These are phyloP conservation scores for Perkinsus olseni DNA, from an alignment of 169 alveolate genomes.

Conservation along the genomic window DNA sequence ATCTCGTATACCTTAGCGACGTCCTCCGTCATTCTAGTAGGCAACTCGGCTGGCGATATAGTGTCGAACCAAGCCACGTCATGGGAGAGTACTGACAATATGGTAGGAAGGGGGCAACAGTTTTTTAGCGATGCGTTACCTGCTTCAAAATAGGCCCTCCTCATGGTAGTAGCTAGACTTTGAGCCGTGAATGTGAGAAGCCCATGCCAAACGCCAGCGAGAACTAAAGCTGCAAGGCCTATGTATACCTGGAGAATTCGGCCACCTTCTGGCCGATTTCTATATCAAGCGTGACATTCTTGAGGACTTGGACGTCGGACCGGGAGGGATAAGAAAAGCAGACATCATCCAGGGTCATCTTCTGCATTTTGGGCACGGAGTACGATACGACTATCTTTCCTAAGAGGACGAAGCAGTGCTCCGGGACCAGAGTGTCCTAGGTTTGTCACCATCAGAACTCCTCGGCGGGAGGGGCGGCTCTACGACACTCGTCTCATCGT, in stretches of 20 bases:
- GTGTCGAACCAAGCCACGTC: not conserved
- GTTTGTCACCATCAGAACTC: not conserved
- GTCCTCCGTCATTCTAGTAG: not conserved
- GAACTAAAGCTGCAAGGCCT: not conserved
- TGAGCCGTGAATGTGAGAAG: not conserved
- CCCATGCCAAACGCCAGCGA: not conserved
- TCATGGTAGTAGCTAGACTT: not conserved
- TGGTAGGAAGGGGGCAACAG: too few species aligned
- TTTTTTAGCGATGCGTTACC: not conserved
- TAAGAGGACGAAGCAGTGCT: not conserved
- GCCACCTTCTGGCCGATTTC: constrained; percentile 49
- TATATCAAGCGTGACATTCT: constrained; percentile 33
- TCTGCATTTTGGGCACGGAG: not conserved
- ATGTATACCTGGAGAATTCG: not conserved
- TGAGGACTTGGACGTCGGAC: constrained; percentile 31
- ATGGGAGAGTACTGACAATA: not conserved
- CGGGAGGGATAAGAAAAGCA: constrained; percentile 20
- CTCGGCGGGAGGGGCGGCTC: not conserved
- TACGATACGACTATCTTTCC: not conserved
- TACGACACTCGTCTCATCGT: not conserved
- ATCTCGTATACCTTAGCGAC: not conserved
- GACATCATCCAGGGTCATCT: not conserved
- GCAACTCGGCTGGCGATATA: not conserved
- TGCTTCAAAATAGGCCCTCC: not conserved
- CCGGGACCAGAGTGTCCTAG: not conserved